Conservation (phyloP, 2,329 filamentous ascomycete genomes). For the Helotiales sp. region DNA sequence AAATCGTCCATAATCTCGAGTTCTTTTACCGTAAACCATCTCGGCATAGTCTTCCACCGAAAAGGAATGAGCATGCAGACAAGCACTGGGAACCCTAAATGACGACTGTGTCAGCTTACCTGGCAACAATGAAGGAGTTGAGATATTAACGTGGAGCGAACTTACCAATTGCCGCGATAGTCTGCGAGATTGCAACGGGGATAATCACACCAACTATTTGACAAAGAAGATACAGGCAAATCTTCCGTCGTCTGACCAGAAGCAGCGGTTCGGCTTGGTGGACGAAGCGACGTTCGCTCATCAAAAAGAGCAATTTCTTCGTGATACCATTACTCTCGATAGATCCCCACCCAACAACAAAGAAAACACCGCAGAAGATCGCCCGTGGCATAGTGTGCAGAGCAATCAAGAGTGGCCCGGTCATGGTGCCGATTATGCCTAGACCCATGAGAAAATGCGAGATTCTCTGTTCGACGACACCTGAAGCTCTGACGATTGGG, state of each 20-base stretch:
- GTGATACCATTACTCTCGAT: slow-evolving; percentile 60
- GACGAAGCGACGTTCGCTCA: slow-evolving; percentile 48
- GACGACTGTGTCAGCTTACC: not conserved
- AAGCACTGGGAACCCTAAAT: slow-evolving; percentile 11
- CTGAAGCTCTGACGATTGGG: slow-evolving; percentile 50
- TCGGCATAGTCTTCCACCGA: slow-evolving; percentile 11
- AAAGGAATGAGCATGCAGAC: slow-evolving; percentile 14
- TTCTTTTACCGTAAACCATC: slow-evolving; percentile 13
- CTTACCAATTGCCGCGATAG: slow-evolving; percentile 17
- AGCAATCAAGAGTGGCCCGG: slow-evolving; percentile 57
- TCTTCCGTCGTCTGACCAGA: slow-evolving; percentile 6
- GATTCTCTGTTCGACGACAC: slow-evolving; percentile 61
- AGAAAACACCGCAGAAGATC: slow-evolving; percentile 61
- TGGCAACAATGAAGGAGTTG: not conserved
- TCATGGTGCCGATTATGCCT: slow-evolving; percentile 60
- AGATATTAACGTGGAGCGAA: not conserved
- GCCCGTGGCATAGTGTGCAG: slow-evolving; percentile 59
- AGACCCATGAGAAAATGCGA: slow-evolving; percentile 61
- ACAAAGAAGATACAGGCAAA: slow-evolving; percentile 13
- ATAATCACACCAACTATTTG: slow-evolving; percentile 10
- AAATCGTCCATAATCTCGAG: slow-evolving; percentile 18
- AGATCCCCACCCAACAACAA: slow-evolving; percentile 58
- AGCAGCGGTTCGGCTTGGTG: slow-evolving; percentile 3
- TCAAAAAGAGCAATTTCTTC: slow-evolving; percentile 54
- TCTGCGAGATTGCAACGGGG: slow-evolving; percentile 12